Evolutionary conservation across 768 basidiomycete species (phyloP).

Genomic region (Lactarius tabidus): DNA sequence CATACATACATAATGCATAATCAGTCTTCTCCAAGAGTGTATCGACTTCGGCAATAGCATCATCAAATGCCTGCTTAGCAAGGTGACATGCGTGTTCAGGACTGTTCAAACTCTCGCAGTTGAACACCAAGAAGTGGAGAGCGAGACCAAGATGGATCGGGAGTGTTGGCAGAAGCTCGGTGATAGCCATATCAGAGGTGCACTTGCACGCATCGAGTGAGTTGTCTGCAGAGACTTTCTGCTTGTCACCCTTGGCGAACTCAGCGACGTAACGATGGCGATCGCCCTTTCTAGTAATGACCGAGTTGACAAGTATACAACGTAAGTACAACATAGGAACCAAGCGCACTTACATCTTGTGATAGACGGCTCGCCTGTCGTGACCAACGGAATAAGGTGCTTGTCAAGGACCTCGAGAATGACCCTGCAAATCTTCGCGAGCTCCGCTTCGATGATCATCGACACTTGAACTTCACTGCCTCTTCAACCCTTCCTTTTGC

Average conservation of each 20-base stretch:
- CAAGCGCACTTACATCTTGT: conserved; percentile 81
- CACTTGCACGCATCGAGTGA: conserved; percentile 97
- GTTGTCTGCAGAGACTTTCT: conserved; percentile 96
- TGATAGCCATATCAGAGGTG: conserved; percentile 94
- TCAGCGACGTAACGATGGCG: conserved; percentile 99
- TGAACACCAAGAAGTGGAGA: conserved; percentile 99
- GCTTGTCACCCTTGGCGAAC: conserved; percentile 96
- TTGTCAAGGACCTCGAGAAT: conserved; percentile 96
- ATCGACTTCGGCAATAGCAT: too few relatives aligned
- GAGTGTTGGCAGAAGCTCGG: conserved; percentile 92
- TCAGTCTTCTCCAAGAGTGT: too few relatives aligned
- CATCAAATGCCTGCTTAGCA: conserved; percentile 99
- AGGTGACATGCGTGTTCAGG: conserved; percentile 98
- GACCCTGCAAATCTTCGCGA: conserved; percentile 98
- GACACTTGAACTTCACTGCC: conserved; percentile 93
- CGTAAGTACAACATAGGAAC: too few relatives aligned
- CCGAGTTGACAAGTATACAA: conserved; percentile 3
- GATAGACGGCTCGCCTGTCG: conserved; percentile 97
- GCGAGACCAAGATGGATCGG: conserved; percentile 98
- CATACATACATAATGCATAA: too few relatives aligned
- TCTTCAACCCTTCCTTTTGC: conserved; percentile 98
- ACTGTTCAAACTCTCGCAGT: conserved; percentile 99
- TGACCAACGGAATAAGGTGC: conserved; percentile 95
- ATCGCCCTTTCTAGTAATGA: conserved; percentile 83
- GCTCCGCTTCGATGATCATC: conserved; percentile 97